Evolutionary conservation across 352 stramenopile species (phyloP), one percentile per base, ranked within the genome.

Genomic region (Blastocystis sp.): DNA sequence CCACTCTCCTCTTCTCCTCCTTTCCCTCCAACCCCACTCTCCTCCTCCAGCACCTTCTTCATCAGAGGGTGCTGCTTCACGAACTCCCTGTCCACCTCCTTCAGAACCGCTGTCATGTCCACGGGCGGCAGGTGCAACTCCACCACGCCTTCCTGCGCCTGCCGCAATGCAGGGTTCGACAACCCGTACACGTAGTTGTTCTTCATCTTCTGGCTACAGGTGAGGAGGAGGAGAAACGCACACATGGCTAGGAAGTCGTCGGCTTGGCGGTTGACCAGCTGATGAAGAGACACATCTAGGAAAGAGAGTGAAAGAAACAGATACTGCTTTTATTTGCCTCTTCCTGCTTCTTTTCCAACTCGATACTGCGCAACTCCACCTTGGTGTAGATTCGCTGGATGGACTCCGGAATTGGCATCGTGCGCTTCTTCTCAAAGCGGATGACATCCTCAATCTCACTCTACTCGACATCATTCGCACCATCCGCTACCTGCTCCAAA

Each of bases 11-110:
- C 28, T 34, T 34, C 28, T 34, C 52, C 9, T 61, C 52, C 9
- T 61, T 61, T 21, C 52, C 52, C 9, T 61, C 52, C 9, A 17
- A 41, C 21, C 40, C 1, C 5, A 17, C 34, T n/a, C 34, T 74
- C 64, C 10, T 9, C 40, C 40, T 74, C 43, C 43, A 74, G 45
- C 60, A 53, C 53, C 10, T 70, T 56, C 23, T 59, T 34, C 11
- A 84, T 62, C 1, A 67, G 10, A 14, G 74, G 74, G 45, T 84
- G 45, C 21, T 52, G 21, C 11, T 28, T 66, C 17, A 64, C 74
- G 69, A 56, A 84, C 14, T 84, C 74, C 60, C 66, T 59, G 41
- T 84, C 74, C 59, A 84, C 4, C 21, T 84, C 5, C 28, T 52
- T 38, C 59, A 84, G 38, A 0, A 84, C 7, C 43, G 60, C 56